phyloP scores from a whole-genome alignment of 768 basidiomycete species.

The Sarcodon aspratus region DNA sequence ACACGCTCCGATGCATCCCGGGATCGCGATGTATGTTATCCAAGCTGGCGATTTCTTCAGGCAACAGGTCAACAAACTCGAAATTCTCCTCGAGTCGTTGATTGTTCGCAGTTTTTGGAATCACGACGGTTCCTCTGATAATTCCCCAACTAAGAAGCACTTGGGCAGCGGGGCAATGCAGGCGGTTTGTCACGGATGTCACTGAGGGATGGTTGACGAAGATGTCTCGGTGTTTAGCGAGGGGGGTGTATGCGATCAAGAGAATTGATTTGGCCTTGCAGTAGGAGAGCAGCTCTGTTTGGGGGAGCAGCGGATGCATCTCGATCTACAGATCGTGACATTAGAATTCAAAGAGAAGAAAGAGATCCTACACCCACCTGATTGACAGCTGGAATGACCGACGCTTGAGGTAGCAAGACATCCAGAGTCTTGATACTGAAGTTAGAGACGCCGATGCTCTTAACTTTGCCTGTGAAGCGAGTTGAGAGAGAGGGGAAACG shows the following conservation, averaged over 20 bases:
- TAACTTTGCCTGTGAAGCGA: slow-evolving; percentile 23
- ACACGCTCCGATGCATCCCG: slow-evolving; percentile 1
- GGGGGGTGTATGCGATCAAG: slow-evolving; percentile 38
- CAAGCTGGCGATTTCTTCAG: not conserved
- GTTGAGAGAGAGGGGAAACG: too few relatives aligned
- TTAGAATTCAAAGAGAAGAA: too few relatives aligned
- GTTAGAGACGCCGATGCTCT: slow-evolving; percentile 48
- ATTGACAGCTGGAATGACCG: slow-evolving; percentile 24
- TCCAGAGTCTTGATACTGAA: slow-evolving; percentile 39
- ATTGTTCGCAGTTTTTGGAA: too few relatives aligned
- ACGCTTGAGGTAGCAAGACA: slow-evolving; percentile 16
- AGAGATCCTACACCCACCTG: slow-evolving; percentile 17
- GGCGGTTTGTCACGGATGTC: too few relatives aligned
- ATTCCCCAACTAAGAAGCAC: too few relatives aligned
- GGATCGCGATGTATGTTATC: not conserved
- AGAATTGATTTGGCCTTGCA: slow-evolving; percentile 37
- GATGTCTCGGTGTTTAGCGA: slow-evolving; percentile 15
- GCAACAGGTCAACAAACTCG: too few relatives aligned
- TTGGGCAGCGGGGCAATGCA: too few relatives aligned
- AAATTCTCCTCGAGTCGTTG: too few relatives aligned
- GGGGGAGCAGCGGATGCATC: slow-evolving; percentile 39
- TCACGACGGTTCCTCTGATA: too few relatives aligned
- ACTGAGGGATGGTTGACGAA: too few relatives aligned
- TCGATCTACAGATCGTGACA: too few relatives aligned
- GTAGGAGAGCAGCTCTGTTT: slow-evolving; percentile 33